Evolutionary conservation across 768 basidiomycete genomes (phyloP).

Genomic region (Termitomyces titanicus): DNA sequence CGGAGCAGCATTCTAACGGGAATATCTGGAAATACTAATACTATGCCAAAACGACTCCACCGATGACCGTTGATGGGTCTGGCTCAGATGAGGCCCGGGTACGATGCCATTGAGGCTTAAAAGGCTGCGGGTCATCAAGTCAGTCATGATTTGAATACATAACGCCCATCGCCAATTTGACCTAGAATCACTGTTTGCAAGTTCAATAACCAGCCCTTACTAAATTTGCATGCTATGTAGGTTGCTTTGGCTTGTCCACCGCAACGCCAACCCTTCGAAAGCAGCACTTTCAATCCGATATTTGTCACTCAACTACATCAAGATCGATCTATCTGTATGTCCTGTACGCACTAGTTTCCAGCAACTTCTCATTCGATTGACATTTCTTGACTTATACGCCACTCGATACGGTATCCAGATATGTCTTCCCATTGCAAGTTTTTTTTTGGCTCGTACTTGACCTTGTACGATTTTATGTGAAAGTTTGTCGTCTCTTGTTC

Average conservation of each 20-base stretch:
- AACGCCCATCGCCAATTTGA: too few species aligned
- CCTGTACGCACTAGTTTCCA: neutral
- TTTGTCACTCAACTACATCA: slow-evolving; percentile 45
- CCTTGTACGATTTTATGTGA: slow-evolving; percentile 32
- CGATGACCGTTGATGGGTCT: too few species aligned
- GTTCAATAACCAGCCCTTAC: too few species aligned
- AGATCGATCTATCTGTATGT: slow-evolving; percentile 37
- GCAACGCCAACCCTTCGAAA: slow-evolving; percentile 27
- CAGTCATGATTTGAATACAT: too few species aligned
- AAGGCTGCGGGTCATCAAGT: too few species aligned
- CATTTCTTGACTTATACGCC: slow-evolving; percentile 21
- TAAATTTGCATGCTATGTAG: too few species aligned
- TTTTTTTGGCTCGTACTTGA: slow-evolving; percentile 31
- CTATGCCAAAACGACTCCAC: too few species aligned
- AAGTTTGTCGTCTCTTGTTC: slow-evolving; percentile 13
- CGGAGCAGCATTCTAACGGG: too few species aligned
- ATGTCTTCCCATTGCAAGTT: slow-evolving; percentile 32
- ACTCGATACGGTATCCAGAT: slow-evolving; percentile 34
- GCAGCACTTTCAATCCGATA: slow-evolving; percentile 37
- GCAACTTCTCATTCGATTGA: neutral
- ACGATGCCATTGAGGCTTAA: too few species aligned
- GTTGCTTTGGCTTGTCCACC: slow-evolving; percentile 35
- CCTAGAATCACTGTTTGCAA: too few species aligned
- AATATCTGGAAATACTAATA: too few species aligned
- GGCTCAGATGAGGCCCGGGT: too few species aligned